Conservation (phyloP, 1,284 basidiomycete species). For the Kalmanozyma brasiliensis region DNA sequence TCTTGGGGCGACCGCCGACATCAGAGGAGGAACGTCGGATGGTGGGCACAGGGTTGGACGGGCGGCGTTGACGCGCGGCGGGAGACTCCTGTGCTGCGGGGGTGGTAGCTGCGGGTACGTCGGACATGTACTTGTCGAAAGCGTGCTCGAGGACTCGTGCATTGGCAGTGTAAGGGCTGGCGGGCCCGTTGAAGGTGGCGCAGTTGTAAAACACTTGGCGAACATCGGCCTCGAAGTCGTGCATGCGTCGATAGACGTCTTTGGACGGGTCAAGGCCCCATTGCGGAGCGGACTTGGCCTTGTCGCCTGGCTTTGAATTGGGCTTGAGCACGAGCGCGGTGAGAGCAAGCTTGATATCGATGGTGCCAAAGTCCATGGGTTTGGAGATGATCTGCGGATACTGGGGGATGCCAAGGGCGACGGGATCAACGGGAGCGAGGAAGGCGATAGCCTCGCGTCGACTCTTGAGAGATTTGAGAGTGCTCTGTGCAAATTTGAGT, state of each 20-base stretch:
- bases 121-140: slow-evolving; percentile 83
- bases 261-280: slow-evolving; percentile 47
- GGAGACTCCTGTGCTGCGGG: slow-evolving; percentile 65
- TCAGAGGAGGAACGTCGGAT: slow-evolving; percentile 76
- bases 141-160: slow-evolving; percentile 83
- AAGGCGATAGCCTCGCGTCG: slow-evolving; percentile 85
- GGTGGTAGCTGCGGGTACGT: slow-evolving; percentile 43
- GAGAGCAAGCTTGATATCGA: slow-evolving; percentile 79
- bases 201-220: slow-evolving; percentile 85
- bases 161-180: slow-evolving; percentile 81
- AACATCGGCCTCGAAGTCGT: slow-evolving; percentile 61
- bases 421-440: slow-evolving; percentile 86
- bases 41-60: slow-evolving; percentile 80
- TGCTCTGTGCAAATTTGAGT: slow-evolving; percentile 82
- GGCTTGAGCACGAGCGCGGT: slow-evolving; percentile 57
- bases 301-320: slow-evolving; percentile 55
- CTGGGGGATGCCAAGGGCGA: slow-evolving; percentile 88
- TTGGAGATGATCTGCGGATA: slow-evolving; percentile 86
- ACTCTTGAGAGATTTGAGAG: slow-evolving; percentile 85
- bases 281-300: slow-evolving; percentile 55
- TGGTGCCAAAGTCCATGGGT: slow-evolving; percentile 95
- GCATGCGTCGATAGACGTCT: slow-evolving; percentile 54
- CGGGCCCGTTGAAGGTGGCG: slow-evolving; percentile 86
- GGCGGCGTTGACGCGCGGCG: slow-evolving; percentile 72
- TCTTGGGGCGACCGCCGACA: slow-evolving; percentile 83